phyloP scores from a whole-genome alignment of 2,329 filamentous ascomycete species.

The Sphaerostilbella broomeana region DNA sequence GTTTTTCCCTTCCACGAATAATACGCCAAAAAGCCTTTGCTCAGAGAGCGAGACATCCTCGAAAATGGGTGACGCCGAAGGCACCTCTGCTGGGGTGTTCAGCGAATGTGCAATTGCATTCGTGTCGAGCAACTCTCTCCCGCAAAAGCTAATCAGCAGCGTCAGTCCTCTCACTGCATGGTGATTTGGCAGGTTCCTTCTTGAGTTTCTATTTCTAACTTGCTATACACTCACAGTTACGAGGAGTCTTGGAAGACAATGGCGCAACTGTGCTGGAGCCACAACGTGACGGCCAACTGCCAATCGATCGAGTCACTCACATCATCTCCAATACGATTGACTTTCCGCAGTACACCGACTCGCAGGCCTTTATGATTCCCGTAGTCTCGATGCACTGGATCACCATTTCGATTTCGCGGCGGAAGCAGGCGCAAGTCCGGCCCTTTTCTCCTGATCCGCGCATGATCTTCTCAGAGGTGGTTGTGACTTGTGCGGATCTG shows the following conservation, averaged over 20 bases:
- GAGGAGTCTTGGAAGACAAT: slow-evolving; percentile 40
- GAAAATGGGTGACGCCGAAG: slow-evolving; percentile 26
- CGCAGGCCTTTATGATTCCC: slow-evolving; percentile 70
- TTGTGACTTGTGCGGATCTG: slow-evolving; percentile 76
- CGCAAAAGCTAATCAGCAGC: slow-evolving; percentile 35
- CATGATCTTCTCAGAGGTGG: slow-evolving; percentile 81
- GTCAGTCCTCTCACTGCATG: slow-evolving; percentile 22
- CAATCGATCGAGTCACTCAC: slow-evolving; percentile 45
- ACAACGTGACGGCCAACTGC: slow-evolving; percentile 41
- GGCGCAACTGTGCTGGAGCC: slow-evolving; percentile 44
- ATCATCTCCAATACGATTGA: slow-evolving; percentile 70
- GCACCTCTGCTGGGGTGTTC: slow-evolving; percentile 27
- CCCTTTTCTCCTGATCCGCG: slow-evolving; percentile 86
- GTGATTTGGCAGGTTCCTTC: too few relatives aligned
- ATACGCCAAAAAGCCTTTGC: background rate
- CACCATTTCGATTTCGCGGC: slow-evolving; percentile 58
- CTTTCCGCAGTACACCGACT: slow-evolving; percentile 77
- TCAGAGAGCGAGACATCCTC: slow-evolving; percentile 3
- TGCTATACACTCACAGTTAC: slow-evolving; percentile 40
- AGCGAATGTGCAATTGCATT: slow-evolving; percentile 39
- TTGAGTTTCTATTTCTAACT: slow-evolving; percentile 9
- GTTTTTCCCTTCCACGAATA: background rate
- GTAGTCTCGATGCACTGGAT: slow-evolving; percentile 83
- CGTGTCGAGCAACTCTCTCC: slow-evolving; percentile 36
- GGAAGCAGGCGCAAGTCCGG: slow-evolving; percentile 68